phyloP scores from a whole-genome alignment of 768 basidiomycete species.

The Trametes meyenii region DNA sequence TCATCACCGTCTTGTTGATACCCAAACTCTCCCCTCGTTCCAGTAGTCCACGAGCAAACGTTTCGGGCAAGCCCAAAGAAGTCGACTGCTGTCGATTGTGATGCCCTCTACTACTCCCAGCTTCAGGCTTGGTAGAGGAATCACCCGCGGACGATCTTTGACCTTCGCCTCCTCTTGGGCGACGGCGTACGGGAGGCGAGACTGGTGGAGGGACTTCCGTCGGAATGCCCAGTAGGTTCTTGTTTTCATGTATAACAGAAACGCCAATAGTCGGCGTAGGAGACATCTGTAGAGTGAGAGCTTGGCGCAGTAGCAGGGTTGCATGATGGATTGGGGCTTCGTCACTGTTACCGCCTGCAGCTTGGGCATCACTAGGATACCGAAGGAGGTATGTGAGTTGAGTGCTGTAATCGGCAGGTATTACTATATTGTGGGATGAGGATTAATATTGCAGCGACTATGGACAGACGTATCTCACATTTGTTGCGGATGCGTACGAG shows the following conservation, averaged over 20 bases:
- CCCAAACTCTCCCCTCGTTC: slow-evolving; percentile 80
- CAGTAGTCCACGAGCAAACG: slow-evolving; percentile 69
- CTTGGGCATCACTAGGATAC: slow-evolving; percentile 65
- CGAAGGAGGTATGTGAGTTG: slow-evolving; percentile 85
- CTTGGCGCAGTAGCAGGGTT: slow-evolving; percentile 80
- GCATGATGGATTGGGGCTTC: slow-evolving; percentile 52
- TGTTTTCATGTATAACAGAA: slow-evolving; percentile 82
- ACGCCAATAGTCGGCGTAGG: slow-evolving; percentile 76
- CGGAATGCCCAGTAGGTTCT: slow-evolving; percentile 72
- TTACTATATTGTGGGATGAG: slow-evolving; percentile 52
- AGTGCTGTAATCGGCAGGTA: slow-evolving; percentile 82
- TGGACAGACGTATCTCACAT: slow-evolving; percentile 49
- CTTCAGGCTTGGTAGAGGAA: neutral
- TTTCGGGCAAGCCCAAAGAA: slow-evolving; percentile 65
- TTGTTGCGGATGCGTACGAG: slow-evolving; percentile 90
- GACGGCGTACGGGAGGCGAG: slow-evolving; percentile 41
- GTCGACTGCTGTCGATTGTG: slow-evolving; percentile 32
- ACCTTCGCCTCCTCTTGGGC: slow-evolving; percentile 37
- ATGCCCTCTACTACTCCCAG: slow-evolving; percentile 11
- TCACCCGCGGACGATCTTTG: slow-evolving; percentile 31
- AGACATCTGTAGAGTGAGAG: slow-evolving; percentile 73
- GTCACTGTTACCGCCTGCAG: slow-evolving; percentile 12
- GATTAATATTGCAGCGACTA: too few species aligned
- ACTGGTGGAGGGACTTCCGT: slow-evolving; percentile 60
- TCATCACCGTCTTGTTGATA: slow-evolving; percentile 84